Conservation (phyloP, 1,284 basidiomycete genomes). For the Ceratobasidium sp. region DNA sequence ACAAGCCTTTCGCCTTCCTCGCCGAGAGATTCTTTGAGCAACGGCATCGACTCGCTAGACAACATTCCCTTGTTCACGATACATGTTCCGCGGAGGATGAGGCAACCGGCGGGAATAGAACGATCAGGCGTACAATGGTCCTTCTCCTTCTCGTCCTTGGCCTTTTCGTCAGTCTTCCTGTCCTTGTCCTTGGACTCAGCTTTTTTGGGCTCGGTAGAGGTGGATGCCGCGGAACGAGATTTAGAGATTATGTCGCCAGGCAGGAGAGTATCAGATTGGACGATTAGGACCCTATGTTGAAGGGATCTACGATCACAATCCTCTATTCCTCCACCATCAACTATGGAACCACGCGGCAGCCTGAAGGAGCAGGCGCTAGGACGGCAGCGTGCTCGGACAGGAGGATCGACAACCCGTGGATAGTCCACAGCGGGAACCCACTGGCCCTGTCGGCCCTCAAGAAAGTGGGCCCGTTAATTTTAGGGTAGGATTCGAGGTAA, state of each 20-base stretch:
- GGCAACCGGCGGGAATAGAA: conserved; percentile 88
- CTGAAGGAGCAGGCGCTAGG: no score
- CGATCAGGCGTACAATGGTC: conserved; percentile 28
- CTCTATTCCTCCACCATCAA: no score
- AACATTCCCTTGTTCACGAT: conserved; percentile 99
- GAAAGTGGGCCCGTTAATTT: no score
- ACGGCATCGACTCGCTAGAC: conserved; percentile 93
- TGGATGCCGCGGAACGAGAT: conserved; percentile 30
- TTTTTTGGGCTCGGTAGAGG: conserved; percentile 25
- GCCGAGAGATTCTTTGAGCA: conserved; percentile 92
- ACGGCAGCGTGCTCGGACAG: no score
- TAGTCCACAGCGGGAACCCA: no score
- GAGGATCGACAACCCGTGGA: no score
- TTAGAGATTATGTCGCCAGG: conserved; percentile 92
- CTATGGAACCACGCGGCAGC: no score
- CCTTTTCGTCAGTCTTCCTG: conserved; percentile 24
- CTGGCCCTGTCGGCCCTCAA: no score
- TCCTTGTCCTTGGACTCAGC: conserved; percentile 22
- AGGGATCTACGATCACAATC: no score
- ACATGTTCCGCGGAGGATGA: conserved; percentile 86
- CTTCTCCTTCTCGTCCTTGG: conserved; percentile 25
- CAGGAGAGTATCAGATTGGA: conserved; percentile 85
- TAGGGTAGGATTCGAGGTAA: no score
- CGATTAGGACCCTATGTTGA: no score
- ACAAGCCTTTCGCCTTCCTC: conserved; percentile 84